phyloP scores from a whole-genome alignment of 2,329 filamentous ascomycete genomes.

The Epichloe scottii region DNA sequence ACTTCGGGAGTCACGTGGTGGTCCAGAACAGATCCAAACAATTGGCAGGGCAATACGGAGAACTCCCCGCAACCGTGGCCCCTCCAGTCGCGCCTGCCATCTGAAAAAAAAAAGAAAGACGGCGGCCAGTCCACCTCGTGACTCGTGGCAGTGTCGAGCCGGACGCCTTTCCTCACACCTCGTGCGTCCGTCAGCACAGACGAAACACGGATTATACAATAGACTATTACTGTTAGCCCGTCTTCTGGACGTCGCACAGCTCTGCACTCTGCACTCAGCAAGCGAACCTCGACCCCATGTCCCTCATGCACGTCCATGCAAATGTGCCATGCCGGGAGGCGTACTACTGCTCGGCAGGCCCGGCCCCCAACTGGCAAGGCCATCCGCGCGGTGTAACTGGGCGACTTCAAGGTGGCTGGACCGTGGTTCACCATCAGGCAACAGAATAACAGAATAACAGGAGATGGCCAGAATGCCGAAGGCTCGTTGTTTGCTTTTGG shows the following conservation, averaged over 20 bases:
- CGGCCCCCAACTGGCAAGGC: not conserved
- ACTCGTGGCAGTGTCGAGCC: too few species aligned
- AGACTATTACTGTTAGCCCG: not conserved
- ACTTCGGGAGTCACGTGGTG: not conserved
- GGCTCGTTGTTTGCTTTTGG: not conserved
- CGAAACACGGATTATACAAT: too few species aligned
- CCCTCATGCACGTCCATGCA: not conserved
- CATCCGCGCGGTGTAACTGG: not conserved
- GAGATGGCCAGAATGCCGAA: not conserved
- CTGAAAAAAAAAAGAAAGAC: too few species aligned
- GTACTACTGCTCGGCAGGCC: not conserved
- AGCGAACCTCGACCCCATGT: not conserved
- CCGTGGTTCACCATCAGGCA: constrained; percentile 8
- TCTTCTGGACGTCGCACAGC: not conserved
- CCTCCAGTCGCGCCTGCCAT: too few species aligned
- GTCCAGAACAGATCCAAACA: not conserved
- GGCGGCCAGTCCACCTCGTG: too few species aligned
- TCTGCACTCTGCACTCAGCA: too few species aligned
- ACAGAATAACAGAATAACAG: constrained; percentile 5
- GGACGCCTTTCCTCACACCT: too few species aligned
- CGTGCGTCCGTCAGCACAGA: too few species aligned
- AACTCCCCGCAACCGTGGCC: too few species aligned
- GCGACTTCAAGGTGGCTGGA: constrained; percentile 5
- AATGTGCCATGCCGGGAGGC: constrained; percentile 1
- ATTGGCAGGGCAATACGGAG: too few species aligned